Evolutionary conservation across 495 filamentous ascomycete genomes (phyloP), one percentile per base, ranked within the genome.

Genomic region (Penicillium robsamsonii): DNA sequence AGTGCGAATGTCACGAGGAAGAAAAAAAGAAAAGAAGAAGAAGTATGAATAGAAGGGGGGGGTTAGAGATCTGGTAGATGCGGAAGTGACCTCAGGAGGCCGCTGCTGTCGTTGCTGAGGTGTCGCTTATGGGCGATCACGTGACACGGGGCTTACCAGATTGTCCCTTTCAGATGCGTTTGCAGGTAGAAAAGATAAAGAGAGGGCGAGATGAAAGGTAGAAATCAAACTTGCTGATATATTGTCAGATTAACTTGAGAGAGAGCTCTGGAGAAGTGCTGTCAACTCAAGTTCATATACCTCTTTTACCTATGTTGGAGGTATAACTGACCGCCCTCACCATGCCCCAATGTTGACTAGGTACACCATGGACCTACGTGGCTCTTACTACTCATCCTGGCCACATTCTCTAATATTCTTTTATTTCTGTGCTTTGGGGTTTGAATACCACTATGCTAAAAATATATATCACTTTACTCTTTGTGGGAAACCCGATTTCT

Each of bases 1-100:
- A 44, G 53, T 53, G 59, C 65, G 38, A 61, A 49, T 24, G 49
- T 63, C 22, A 40, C 56, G 62, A 58, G 40, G 38, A 42, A 48
- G 58, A 50, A 46, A 63, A 22, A 53, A 61, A 47, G 40, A 55
- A 53, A 52, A 52, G 45, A 52, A 45, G 30, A 46, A 30, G 35
- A 38, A 38, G 58, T 46, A 41, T 58, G 50, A 53, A 56, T 40
- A 55, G 38, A 58, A 53, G 44, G 44, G 47, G 56, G 56, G 55
- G 62, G 58, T 43, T 52, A 50, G 41, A 58, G 57, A 59, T 63
- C 57, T 65, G 63, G 62, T 55, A 57, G 66, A 67, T 50, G 59
- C 63, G 64, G 66, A 66, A 69, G 72, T 73, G 72, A 75, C 74
- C 72, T 75, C 74, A 74, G 70, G 74, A 76, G 74, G 65, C 71